Evolutionary conservation across 176 grass and related monocot species (phyloP), one percentile per base, ranked within the genome.

Genomic region (Phragmites australis): DNA sequence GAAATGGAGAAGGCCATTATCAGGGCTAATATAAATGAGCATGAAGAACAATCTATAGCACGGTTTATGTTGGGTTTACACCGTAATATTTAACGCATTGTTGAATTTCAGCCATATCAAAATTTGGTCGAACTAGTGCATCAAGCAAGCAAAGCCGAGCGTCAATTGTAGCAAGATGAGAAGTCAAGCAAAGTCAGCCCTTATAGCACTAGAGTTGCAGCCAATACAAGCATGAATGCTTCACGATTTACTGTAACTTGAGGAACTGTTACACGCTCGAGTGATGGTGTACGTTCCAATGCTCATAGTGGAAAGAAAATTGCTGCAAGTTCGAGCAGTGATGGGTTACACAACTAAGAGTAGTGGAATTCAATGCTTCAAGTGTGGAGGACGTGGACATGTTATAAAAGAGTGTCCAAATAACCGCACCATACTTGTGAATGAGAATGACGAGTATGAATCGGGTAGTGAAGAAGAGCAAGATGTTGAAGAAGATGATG

Each of bases 31-130:
- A 14, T 64, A 9, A 9, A 12, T 46, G 66, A 46, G 47, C 40
- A 69, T 69, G 66, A 69, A 69, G 41, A 69, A 21, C 22, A 69
- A 46, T 6, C 66, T 3, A 46, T 69, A 27, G 66, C 66, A 43
- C 3, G 66, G 4, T 69, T 69, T 15, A 69, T 69, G 41, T 3
- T 40, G 2, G 41, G 11, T 2, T 21, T 65, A 9, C 30, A 65
- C 3, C 34, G 34, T 5, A 65, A 65, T 12, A 65, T 65, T 39
- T 6, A 44, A 9, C 18, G 3, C 1, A 25, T 67, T 44, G 39
- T 67, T 11, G 39, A 67, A 6, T 67, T 67, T 44, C 64, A 67
- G 4, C 31, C 32, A 0, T 40, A 65, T 2, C 0, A 15, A 1
- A 8, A 9, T 1, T 39, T 68, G 23, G 2, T 45, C 43, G 65